Evolutionary conservation across 768 basidiomycete genomes (phyloP).

Genomic region (Collybiopsis luxurians): DNA sequence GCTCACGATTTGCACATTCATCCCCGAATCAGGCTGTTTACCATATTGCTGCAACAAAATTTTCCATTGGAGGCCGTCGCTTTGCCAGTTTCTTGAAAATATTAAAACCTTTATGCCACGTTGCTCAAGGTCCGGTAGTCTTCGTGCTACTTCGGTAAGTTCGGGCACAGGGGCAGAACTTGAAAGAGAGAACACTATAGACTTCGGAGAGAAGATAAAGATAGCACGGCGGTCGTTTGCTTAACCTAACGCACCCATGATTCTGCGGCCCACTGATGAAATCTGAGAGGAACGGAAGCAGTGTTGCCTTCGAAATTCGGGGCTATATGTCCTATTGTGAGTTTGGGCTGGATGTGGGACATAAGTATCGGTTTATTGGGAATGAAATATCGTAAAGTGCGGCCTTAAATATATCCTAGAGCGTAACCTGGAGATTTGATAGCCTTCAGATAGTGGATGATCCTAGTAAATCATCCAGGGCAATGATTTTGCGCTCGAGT

Average conservation of each 20-base stretch:
- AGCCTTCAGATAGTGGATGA: too few species aligned
- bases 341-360: background rate
- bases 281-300: background rate
- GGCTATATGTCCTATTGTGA: background rate
- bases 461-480: too few species aligned
- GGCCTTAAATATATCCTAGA: too few species aligned
- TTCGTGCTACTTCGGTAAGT: background rate
- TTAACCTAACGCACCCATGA: constrained; percentile 3
- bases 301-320: constrained; percentile 7
- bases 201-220: background rate
- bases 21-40: background rate
- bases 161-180: background rate
- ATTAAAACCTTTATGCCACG: background rate
- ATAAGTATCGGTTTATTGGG: too few species aligned
- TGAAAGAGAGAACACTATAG: constrained; percentile 5
- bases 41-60: background rate
- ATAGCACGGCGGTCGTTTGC: background rate
- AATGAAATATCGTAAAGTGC: too few species aligned
- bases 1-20: constrained; percentile 1
- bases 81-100: constrained; percentile 2
- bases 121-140: constrained; percentile 4
- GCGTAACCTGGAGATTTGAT: too few species aligned
- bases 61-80: background rate
- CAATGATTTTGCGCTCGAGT: too few species aligned
- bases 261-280: constrained; percentile 4